These are phyloP conservation scores for Tinospora cordifolia DNA, from an alignment of 164 flowering plant genomes.

Conservation along the genomic window DNA sequence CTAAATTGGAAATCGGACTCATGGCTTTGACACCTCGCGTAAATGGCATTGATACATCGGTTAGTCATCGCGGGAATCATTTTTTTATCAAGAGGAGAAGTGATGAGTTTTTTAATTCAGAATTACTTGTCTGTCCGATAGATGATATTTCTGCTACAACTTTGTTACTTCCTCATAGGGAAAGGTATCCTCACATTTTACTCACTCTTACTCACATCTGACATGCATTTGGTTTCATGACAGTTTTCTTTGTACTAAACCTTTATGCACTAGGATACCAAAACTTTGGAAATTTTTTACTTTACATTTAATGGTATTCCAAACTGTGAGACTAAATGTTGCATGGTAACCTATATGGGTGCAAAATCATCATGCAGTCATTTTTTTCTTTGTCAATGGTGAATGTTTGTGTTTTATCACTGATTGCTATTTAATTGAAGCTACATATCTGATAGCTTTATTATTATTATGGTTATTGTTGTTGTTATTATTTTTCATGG, in stretches of 20 bases:
- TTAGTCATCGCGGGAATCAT: conserved; percentile 73
- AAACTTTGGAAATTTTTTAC: neutral
- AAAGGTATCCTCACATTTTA: conserved; percentile 37
- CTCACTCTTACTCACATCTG: neutral
- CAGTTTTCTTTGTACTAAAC: too few relatives aligned
- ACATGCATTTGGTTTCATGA: neutral
- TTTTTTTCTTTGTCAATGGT: neutral
- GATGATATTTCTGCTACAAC: conserved; percentile 53
- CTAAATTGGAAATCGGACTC: conserved; percentile 59
- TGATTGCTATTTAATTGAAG: too few relatives aligned
- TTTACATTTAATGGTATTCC: neutral
- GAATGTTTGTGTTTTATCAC: neutral
- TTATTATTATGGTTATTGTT: too few relatives aligned
- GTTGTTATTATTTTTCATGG: too few relatives aligned
- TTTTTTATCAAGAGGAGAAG: conserved; percentile 29
- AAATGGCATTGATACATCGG: conserved; percentile 66
- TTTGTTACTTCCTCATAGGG: conserved; percentile 74
- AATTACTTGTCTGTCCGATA: conserved; percentile 65
- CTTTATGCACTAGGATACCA: too few relatives aligned
- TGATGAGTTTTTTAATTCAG: conserved; percentile 61
- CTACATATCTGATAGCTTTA: too few relatives aligned
- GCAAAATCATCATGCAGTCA: too few relatives aligned
- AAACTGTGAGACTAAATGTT: neutral
- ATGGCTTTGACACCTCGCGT: conserved; percentile 65
- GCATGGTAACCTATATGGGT: neutral